Base-by-base conservation (phyloP, 192 early-diverging fungal genomes). In the Entomortierella beljakovae region DNA sequence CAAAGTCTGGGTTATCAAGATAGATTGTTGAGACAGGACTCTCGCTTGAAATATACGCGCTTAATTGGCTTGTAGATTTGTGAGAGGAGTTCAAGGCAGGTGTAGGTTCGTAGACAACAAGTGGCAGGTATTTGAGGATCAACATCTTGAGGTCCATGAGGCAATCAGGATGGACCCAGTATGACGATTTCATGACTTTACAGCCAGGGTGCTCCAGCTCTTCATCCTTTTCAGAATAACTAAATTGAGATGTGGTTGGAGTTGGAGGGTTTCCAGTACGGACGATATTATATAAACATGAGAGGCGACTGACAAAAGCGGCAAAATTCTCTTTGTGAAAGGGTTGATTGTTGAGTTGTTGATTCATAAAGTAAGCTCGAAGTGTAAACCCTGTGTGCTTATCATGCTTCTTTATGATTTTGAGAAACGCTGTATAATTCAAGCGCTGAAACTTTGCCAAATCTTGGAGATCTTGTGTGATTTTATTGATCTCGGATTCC, bases 361-460 rank as follows among this genome's bases (percentile, higher is more conserved):
- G 77, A 81, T 86, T 86, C 87, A 89, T 85, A 71, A 92, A 91
- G 85, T 92, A 61, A 54, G 91, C 83, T 77, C 92, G 85, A 38
- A 97, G 85, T 11, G 87, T 89, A 64, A 82, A 69, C 61, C 84
- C 71, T 20, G 95, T 94, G 77, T 96, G 93, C 67, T 94, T 92
- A 85, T 98, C 97, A 80, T 98, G 97, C 77, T 98, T 98, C 82
- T 98, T 98, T 80, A 98, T 85, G 65, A 97, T 96, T 84, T 96
- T 91, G 55, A 91, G 82, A 61, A 94, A 92, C 9, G 89, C 92
- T 16, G 92, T 91, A 62, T 91, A 94, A 83, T 94, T 94, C 60
- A 94, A 80, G 11, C 90, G 88, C 15, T 88, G 88, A 64, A 87
- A 94, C 55, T 88, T 88, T 35, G 91, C 88, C 60, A 94, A 76